phyloP scores from a whole-genome alignment of 257 asterid genomes.

The Primulina eburnea region DNA sequence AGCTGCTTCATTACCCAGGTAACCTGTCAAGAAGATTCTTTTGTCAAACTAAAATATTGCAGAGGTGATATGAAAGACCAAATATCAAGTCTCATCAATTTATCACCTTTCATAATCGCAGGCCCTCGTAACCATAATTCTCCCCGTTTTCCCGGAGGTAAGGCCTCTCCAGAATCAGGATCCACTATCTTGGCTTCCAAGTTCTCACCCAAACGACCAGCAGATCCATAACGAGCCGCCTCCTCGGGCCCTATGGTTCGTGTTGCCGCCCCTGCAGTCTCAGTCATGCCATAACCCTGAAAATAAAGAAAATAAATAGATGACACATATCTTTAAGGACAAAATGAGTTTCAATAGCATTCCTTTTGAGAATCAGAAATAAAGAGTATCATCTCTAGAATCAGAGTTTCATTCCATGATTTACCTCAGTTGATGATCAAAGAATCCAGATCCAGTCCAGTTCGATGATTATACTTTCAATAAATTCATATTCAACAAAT shows the following conservation, averaged over 20 bases:
- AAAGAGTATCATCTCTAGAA: not conserved
- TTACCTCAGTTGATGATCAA: not conserved
- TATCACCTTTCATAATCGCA: constrained; percentile 70
- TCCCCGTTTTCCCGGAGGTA: constrained; percentile 73
- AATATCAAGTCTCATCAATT: not conserved
- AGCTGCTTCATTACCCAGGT: constrained; percentile 78
- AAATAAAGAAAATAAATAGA: not conserved
- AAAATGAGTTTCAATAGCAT: not conserved
- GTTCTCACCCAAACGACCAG: constrained; percentile 62
- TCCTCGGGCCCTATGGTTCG: constrained; percentile 61
- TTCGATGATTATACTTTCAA: too few relatives aligned
- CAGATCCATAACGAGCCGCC: constrained; percentile 55
- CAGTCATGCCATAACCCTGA: constrained; percentile 92
- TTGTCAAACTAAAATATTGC: not conserved
- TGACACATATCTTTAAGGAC: not conserved
- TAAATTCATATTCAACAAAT: not conserved
- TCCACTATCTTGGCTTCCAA: constrained; percentile 83
- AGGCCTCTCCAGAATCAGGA: constrained; percentile 58
- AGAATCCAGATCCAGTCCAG: too few relatives aligned
- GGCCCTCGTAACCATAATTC: constrained; percentile 90
- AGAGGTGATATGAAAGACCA: not conserved
- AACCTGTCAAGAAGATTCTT: constrained; percentile 48
- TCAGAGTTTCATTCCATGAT: not conserved
- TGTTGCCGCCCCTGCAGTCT: constrained; percentile 66
- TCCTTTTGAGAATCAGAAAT: not conserved